Evolutionary conservation across 2,329 filamentous ascomycete genomes (phyloP).

Genomic region (Venturia aucupariae): DNA sequence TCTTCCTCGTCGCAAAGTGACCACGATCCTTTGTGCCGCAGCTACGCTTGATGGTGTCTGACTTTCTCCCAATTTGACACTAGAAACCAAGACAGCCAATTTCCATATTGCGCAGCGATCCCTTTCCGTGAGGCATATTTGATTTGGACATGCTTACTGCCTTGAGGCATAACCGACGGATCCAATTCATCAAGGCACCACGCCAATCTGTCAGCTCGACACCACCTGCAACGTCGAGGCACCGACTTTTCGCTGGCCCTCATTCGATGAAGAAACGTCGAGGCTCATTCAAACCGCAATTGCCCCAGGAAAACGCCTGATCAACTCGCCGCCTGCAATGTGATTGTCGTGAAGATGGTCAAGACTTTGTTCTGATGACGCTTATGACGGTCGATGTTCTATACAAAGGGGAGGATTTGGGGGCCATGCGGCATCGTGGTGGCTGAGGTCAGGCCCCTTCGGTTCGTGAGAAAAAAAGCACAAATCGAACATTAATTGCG

Average conservation of each 20-base stretch:
- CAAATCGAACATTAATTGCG: neutral
- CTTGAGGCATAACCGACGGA: neutral
- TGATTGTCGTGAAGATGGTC: neutral
- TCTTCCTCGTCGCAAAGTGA: neutral
- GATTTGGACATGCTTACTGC: neutral
- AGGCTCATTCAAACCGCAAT: neutral
- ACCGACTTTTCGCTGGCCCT: neutral
- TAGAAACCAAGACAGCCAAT: too few species aligned
- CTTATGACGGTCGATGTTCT: neutral
- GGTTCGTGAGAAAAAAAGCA: neutral
- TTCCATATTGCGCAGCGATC: too few species aligned
- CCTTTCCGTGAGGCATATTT: too few species aligned
- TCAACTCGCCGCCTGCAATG: neutral
- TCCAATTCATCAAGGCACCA: neutral
- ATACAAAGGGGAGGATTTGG: neutral
- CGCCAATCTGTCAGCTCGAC: neutral
- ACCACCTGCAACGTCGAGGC: neutral
- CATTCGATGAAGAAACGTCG: neutral
- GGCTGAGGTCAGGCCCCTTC: neutral
- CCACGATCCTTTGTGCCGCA: too few species aligned
- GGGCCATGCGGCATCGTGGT: neutral
- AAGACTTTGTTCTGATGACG: neutral
- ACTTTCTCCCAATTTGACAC: too few species aligned
- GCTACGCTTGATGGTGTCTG: neutral
- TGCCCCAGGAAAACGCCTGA: neutral